Evolutionary conservation across 139 green algal genomes (phyloP), one percentile per base, ranked within the genome.

Genomic region (Picochlorum sp.): DNA sequence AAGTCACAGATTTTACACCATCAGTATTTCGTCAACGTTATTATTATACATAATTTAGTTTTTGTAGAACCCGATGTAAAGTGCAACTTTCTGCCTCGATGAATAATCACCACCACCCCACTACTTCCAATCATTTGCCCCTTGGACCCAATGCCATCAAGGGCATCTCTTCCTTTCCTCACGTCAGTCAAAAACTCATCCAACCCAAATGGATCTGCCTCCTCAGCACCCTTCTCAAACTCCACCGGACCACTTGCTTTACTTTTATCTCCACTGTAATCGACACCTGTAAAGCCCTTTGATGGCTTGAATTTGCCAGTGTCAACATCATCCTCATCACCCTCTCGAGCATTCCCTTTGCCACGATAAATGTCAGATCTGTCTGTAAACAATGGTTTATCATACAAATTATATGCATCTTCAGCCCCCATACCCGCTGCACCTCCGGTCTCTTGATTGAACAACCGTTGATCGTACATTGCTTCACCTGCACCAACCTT

Each of bases 391-490:
- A 98, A 78, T 6, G 86, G 73, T 82, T 96, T 96, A 79, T 98
- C 93, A 69, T 98, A 98, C 47, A 95, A 56, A 74, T 89, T 91
- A 81, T 98, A 98, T 24, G 55, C 55, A 73, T 98, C 92, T 38
- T 98, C 91, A 0, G 72, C 68, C 0, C 71, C 86, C 66, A 97
- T 88, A 15, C 91, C 91, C 11, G 70, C 74, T 26, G 68, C 80
- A 75, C 96, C 83, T 23, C 64, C 70, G 23, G 66, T 70, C 18
- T 97, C 92, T 81, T 96, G 92, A 82, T 98, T 98, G 85, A 98
- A 98, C 58, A 98, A 80, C 3, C 92, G 85, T 74, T 93, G 84
- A 82, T 98, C 92, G 76, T 98, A 98, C 85, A 91, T 85, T 21
- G 89, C 86, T 79, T 97, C 91, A 21, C 85, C 87, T 38, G 74